Evolutionary conservation across 306 rosid genomes (phyloP).

Genomic region (Bauhinia variegata): DNA sequence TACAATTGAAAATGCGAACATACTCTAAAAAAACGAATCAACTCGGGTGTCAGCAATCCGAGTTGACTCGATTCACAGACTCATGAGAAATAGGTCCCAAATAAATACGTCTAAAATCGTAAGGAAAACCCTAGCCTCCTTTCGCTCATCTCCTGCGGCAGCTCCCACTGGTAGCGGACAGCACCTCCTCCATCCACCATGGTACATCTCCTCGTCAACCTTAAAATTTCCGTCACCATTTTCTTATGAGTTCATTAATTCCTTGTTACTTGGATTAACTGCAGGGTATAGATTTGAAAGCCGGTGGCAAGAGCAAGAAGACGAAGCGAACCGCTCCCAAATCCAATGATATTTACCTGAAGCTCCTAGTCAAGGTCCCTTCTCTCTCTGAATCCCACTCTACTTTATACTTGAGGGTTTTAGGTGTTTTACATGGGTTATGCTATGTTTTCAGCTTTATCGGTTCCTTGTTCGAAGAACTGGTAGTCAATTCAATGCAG

Average conservation of each 20-base stretch:
- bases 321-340: conserved; percentile 68
- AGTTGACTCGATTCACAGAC: background rate
- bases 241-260: background rate
- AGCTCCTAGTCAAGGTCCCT: conserved; percentile 69
- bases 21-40: no score
- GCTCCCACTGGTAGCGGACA: conserved; percentile 13
- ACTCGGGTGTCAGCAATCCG: background rate
- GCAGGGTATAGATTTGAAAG: conserved; percentile 84
- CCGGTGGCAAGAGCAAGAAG: conserved; percentile 86
- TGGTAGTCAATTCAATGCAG: conserved; percentile 56
- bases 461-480: conserved; percentile 72
- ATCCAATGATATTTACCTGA: conserved; percentile 78
- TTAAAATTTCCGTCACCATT: background rate
- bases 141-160: background rate
- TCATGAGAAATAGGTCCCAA: background rate
- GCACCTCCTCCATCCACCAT: conserved; percentile 39
- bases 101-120: conserved; percentile 23
- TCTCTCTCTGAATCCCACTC: background rate
- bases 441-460: conserved; percentile 51
- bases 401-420: background rate
- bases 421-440: background rate
- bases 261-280: background rate
- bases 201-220: conserved; percentile 34
- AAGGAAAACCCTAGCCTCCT: conserved; percentile 47
- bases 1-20: no score